Conservation (phyloP, 1,139 yeast genomes). For the Yamadazyma sp. region DNA sequence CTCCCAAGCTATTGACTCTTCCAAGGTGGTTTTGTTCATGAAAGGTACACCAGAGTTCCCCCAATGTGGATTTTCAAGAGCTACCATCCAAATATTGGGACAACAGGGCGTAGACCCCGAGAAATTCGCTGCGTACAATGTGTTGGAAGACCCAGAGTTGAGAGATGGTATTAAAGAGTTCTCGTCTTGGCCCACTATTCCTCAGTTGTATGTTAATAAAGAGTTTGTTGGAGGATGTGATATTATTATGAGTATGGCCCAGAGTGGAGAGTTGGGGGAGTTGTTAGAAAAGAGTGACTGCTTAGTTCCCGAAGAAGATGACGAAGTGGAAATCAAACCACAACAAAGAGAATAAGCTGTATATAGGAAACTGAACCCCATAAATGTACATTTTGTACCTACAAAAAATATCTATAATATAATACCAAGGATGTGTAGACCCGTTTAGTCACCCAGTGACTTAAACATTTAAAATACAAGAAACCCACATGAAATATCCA, state of each 20-base stretch:
- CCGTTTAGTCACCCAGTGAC: conserved; percentile 1
- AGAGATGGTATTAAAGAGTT: conserved; percentile 93
- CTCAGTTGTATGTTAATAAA: conserved; percentile 66
- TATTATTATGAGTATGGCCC: conserved; percentile 89
- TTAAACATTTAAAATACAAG: neutral
- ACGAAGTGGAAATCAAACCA: conserved; percentile 34
- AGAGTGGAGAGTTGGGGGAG: conserved; percentile 85
- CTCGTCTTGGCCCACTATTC: conserved; percentile 93
- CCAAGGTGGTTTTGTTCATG: conserved; percentile 95
- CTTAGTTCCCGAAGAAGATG: conserved; percentile 71
- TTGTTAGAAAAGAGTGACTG: conserved; percentile 77
- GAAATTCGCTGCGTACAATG: conserved; percentile 96
- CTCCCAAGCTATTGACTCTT: conserved; percentile 77
- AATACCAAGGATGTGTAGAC: neutral
- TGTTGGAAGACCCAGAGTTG: conserved; percentile 88
- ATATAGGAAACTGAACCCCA: neutral
- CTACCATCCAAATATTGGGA: conserved; percentile 89
- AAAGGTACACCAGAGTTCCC: conserved; percentile 98
- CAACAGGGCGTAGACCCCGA: conserved; percentile 97
- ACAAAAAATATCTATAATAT: conserved; percentile 5
- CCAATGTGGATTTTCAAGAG: conserved; percentile 96
- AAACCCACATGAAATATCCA: too few species aligned
- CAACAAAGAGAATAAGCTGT: conserved; percentile 27
- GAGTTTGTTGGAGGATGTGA: conserved; percentile 99
- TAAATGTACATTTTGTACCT: neutral